Evolutionary conservation across 352 stramenopile genomes (phyloP), one percentile per base, ranked within the genome.

Genomic region (Pythium oligandrum): DNA sequence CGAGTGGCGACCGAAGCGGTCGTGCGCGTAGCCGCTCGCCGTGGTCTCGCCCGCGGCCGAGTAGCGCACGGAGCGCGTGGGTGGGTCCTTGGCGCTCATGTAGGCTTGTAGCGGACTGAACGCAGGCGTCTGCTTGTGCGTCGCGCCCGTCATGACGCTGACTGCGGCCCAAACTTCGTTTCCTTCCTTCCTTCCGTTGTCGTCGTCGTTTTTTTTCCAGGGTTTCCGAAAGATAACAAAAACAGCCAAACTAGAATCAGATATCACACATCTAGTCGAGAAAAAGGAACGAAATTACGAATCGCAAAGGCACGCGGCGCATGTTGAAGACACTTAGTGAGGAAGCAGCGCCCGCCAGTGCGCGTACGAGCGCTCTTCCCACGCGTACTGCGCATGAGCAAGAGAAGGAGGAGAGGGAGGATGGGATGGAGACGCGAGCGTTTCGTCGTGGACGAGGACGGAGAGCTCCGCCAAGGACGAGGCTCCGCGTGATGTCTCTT

Each of bases 41-140:
- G 42, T 59, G 55, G 17, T 11, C 7, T 37, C 11, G 35, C 32
- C 5, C 32, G 31, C 6, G 12, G 34, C 51, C 8, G 31, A 51
- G 32, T 17, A 46, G 10, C 55, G 55, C 42, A 64, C 62, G 37
- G 63, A 53, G 35, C 62, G 62, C 59, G 86, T 73, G 55, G 86
- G 79, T n/a, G 75, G 71, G 35, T 87, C 64, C 51, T 83, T 83
- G 37, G 80, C 75, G 42, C 73, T 74, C 32, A 87, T 73, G 53
- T 86, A 87, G 43, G 73, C 54, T 40, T 77, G 71, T 45, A 88
- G 63, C 39, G 70, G 51, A 40, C 70, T 61, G 48, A 77, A 68
- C 48, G 58, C 40, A 33, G 39, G 44, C 5, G 51, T 47, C 32
- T 71, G 51, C 36, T 70, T 52, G 55, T 59, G 55, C 40, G 71